Evolutionary conservation across 2,329 filamentous ascomycete genomes (phyloP), one percentile per base, ranked within the genome.

Genomic region (Chaetomiaceae sp.): DNA sequence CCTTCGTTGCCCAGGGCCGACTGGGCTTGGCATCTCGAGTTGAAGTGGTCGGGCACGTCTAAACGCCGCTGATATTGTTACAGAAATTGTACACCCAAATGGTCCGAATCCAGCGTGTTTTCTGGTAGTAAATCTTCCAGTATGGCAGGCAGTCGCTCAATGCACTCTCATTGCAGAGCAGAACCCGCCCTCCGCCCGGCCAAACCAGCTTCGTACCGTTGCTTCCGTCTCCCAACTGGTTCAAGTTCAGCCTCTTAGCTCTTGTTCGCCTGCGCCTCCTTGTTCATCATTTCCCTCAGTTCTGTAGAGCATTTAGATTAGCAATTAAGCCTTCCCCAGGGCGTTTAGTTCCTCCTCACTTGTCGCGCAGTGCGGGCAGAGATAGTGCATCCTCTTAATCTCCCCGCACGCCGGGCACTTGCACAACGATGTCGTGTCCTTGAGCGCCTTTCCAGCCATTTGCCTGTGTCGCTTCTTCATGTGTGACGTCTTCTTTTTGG

Each of bases 401-500:
- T 85, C 79, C 39, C 93, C 94, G 60, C 93, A 98, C 12, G 83
- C 87, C 0, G 91, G 86, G 64, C 93, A 98, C 62, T 81, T 87
- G 71, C 89, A 95, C 57, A 98, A 70, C 44, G 80, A 79, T 53
- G 85, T 93, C 48, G 95, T 82, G 64, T 98, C 93, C 70, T 95
- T 87, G 58, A 98, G 68, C 36, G 83, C 91, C 71, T 98, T 98
- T 61, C 93, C 93, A 19, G 90, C 91, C 83, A 97, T 86, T 63
- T 95, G 89, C 60, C 94, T 81, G 63, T 89, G 84, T 58, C 93
- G 79, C 76, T 89, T 95, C 73, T 93, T 95, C 74, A 88, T 88
- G 67, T 98, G 88, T 34, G 91, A 96, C 27, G 89, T 94, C 79
- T 97, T 98, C 73, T 95, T 97, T 78, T 98, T 98, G 5, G 93